Base-by-base conservation (phyloP, 768 basidiomycete species). In the Trametes maxima region DNA sequence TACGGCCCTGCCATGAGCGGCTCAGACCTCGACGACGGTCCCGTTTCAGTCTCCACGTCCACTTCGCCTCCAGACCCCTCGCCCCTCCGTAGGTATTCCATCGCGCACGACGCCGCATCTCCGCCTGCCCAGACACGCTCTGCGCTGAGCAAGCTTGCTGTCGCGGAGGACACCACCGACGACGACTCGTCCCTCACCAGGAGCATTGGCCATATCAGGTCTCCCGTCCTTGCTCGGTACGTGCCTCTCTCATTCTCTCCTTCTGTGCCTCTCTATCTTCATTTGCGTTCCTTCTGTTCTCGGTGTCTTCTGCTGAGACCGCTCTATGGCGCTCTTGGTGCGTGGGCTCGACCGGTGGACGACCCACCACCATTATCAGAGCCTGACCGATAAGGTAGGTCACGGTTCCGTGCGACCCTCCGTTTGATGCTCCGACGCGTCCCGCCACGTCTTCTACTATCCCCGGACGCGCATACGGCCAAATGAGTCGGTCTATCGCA, bases 151-250 rank as follows among this genome's bases (percentile, higher is more conserved):
- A 47, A 44, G 45, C 45, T 51, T 39, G 50, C 45, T 6, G 33
- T n/a, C 11, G 48, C 43, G 12, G 62, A 64, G 36, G 65, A 57
- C 33, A 49, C 57, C 13, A 50, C 57, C 1, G 54, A 58, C 17
- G 54, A 63, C 35, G 65, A 56, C 19, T 57, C 58, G 28, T 59
- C 58, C 5, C 47, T 54, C 22, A 40, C 45, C 37, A 45, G 54
- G 25, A 57, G 40, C 39, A 28, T 57, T 21, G 69, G 69, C 0
- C 69, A 70, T 54, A 57, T 62, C 45, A 62, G 69, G 49, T 64
- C 67, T 8, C 69, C 69, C 8, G 59, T 67, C 0, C 60, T 70
- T 17, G 64, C 66, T n/a, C 65, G 69, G 69, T 70, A 60, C 58
- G 69, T 70, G 14, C 37, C 1, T 22, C 17, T 42, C 48, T n/a